These are phyloP conservation scores for Rhodamnia argentea DNA, from an alignment of 345 rosid genomes.

Conservation along the genomic window DNA sequence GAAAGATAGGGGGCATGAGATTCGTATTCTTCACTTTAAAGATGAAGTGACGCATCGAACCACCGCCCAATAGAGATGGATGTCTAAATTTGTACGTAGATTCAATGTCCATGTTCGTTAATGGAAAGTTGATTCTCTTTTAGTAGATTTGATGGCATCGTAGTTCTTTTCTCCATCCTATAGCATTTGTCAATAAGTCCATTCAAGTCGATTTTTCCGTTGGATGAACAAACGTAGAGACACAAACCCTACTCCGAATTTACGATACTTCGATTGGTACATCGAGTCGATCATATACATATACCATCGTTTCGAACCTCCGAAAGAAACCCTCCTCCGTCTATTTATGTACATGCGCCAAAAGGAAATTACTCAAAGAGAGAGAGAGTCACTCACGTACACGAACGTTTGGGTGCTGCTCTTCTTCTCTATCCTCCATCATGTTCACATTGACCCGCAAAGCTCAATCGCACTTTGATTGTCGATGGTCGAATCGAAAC, in stretches of 20 bases:
- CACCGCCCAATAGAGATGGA: neutral
- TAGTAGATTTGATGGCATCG: neutral
- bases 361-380: neutral
- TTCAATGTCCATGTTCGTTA: neutral
- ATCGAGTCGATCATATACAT: neutral
- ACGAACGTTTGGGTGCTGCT: neutral
- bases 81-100: neutral
- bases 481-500: neutral
- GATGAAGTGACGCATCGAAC: neutral
- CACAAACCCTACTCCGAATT: neutral
- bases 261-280: neutral
- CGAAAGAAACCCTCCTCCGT: neutral
- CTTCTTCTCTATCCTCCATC: neutral
- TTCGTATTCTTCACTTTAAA: neutral
- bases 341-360: neutral
- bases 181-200: neutral
- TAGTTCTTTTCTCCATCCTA: neutral
- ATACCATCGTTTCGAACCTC: neutral
- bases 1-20: neutral
- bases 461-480: no score
- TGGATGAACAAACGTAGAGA: neutral
- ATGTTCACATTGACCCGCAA: neutral
- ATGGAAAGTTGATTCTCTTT: neutral
- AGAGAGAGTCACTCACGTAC: neutral
- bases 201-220: neutral